Conservation (phyloP, 768 basidiomycete genomes). For the Trametes gibbosa region DNA sequence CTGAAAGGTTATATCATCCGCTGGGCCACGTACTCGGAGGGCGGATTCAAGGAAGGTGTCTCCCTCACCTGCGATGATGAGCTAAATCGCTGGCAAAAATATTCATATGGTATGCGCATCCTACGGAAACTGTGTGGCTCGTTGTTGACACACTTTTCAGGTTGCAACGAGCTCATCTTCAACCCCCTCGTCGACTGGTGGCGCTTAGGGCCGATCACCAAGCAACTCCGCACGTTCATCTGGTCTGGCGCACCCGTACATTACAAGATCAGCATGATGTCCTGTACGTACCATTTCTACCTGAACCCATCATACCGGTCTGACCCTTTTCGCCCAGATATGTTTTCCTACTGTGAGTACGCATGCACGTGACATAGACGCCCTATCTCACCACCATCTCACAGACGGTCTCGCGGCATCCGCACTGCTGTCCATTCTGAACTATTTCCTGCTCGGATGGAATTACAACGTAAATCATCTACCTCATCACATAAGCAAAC, state of each 20-base stretch:
- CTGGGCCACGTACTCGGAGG: constrained; percentile 82
- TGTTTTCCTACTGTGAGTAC: constrained; percentile 43
- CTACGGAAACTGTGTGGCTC: background rate
- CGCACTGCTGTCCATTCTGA: constrained; percentile 58
- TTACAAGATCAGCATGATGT: constrained; percentile 80
- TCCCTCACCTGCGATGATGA: constrained; percentile 88
- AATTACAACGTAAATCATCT: constrained; percentile 31
- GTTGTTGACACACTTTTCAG: constrained; percentile 29
- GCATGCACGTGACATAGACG: too few relatives aligned
- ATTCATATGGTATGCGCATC: constrained; percentile 56
- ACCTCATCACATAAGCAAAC: background rate
- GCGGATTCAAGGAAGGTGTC: constrained; percentile 92
- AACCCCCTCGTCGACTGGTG: constrained; percentile 80
- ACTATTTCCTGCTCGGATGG: constrained; percentile 62
- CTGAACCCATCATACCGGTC: background rate
- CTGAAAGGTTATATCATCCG: constrained; percentile 70
- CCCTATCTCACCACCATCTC: background rate
- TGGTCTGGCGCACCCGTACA: constrained; percentile 79
- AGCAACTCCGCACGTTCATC: constrained; percentile 72
- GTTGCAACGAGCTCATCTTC: constrained; percentile 80
- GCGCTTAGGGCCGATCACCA: constrained; percentile 77
- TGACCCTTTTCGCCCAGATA: constrained; percentile 25
- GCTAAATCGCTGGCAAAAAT: constrained; percentile 91
- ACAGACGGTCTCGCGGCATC: constrained; percentile 61
- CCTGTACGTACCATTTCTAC: constrained; percentile 45